Evolutionary conservation across 2,329 filamentous ascomycete genomes (phyloP), one percentile per base, ranked within the genome.

Genomic region (Sporothrix luriei): DNA sequence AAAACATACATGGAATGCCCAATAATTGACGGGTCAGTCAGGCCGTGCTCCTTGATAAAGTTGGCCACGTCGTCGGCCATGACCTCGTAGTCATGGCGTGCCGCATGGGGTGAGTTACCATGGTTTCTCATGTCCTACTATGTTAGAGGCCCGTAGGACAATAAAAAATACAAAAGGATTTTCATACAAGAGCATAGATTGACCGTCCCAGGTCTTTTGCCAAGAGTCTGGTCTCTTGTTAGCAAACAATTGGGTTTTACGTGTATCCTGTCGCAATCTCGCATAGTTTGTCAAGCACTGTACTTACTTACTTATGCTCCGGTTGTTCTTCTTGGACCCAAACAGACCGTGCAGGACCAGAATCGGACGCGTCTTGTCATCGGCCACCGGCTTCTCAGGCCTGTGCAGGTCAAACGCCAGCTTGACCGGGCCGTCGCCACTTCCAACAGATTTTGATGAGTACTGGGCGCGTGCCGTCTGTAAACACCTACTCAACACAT

Each of bases 261-360:
- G 19, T 16, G 19, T 21, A n/a, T 21, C 6, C 33, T 6, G 33
- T 33, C 33, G 4, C 33, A 33, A 33, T 33, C 33, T 9, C 33
- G 33, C 1, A 49, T 21, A n/a, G 9, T 49, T 19, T 7, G 16
- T 19, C 3, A 21, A 19, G 48, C 16, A 38, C 16, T 59, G 57
- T 64, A 81, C 90, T 78, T 83, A 97, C 94, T 93, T 97, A 90
- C 93, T 96, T 73, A 98, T 95, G 76, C 87, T 92, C 78, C 94
- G 85, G 78, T 97, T 97, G 78, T 98, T 98, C 82, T 92, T 93
- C 82, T 96, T 97, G 49, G 92, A 97, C 24, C 94, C 94, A 76
- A 98, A 97, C 13, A 98, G 84, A 0, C 95, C 94, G 78, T 98
- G 94, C 76, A 98, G 87, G 74, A 98, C 91, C 72, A 98, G 80